phyloP scores from a whole-genome alignment of 2,329 filamentous ascomycete genomes.

The Didymella lethalis region DNA sequence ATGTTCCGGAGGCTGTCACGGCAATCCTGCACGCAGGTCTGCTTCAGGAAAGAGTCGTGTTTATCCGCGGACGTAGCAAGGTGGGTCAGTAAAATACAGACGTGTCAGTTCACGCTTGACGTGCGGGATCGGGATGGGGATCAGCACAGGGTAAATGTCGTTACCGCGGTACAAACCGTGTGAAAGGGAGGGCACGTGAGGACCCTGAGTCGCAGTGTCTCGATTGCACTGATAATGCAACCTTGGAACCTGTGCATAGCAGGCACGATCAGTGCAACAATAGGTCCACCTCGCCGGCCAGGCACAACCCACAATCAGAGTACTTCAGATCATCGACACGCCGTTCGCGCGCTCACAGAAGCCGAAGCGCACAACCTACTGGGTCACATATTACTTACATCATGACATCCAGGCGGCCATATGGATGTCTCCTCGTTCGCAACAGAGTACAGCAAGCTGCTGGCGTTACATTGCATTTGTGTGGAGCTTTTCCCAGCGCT shows the following conservation, averaged over 20 bases:
- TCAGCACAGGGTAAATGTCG: conserved; percentile 16
- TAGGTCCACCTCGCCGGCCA: not conserved
- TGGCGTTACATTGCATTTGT: not conserved
- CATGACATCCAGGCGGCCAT: not conserved
- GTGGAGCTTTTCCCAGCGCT: not conserved
- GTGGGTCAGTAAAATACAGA: conserved; percentile 10
- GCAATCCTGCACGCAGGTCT: conserved; percentile 7
- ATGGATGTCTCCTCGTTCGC: not conserved
- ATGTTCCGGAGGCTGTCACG: conserved; percentile 15
- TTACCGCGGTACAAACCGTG: conserved; percentile 11
- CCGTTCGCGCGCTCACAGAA: not conserved
- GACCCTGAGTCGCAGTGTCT: not conserved
- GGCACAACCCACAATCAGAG: not conserved
- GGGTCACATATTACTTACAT: not conserved
- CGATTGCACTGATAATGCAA: not conserved
- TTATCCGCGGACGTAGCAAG: conserved; percentile 5
- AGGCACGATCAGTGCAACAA: not conserved
- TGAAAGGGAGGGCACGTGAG: conserved; percentile 7
- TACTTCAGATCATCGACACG: not conserved
- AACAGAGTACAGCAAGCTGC: not conserved
- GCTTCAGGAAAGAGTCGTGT: conserved; percentile 2
- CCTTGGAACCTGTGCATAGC: not conserved
- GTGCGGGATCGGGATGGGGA: conserved; percentile 20
- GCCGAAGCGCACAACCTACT: not conserved
- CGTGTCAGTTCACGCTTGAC: conserved; percentile 15